Evolutionary conservation across 805 yeast species (phyloP).

Genomic region (Saccharomycopsis sp.): DNA sequence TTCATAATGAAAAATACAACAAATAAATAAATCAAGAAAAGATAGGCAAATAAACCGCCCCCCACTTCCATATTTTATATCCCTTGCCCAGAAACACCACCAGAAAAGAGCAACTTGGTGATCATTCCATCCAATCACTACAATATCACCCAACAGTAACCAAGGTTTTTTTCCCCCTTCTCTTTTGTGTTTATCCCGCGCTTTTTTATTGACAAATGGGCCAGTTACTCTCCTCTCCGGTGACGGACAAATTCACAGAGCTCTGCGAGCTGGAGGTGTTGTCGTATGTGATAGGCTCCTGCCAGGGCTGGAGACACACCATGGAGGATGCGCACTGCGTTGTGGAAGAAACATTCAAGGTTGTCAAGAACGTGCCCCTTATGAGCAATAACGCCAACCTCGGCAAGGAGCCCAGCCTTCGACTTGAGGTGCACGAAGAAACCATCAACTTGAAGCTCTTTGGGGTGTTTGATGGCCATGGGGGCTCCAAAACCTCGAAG

Average conservation of each 20-base stretch:
- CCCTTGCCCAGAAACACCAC: too few species aligned
- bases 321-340: constrained; percentile 97
- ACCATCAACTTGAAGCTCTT: constrained; percentile 33
- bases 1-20: too few species aligned
- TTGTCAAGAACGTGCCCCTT: constrained; percentile 10
- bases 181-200: too few species aligned
- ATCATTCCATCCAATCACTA: too few species aligned
- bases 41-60: too few species aligned
- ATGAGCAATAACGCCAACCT: constrained; percentile 13
- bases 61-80: too few species aligned
- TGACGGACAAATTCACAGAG: constrained; percentile 43
- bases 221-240: constrained; percentile 91
- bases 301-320: constrained; percentile 93
- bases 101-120: too few species aligned
- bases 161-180: too few species aligned
- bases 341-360: constrained; percentile 24
- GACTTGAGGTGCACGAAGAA: constrained; percentile 18
- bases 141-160: too few species aligned
- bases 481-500: constrained; percentile 56
- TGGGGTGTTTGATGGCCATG: constrained; percentile 80
- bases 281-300: constrained; percentile 18
- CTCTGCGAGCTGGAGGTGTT: constrained; percentile 6
- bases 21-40: too few species aligned
- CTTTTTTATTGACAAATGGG: too few species aligned
- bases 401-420: constrained; percentile 6